Percentiles rank a stretch among this genome's conserved stretches.
Evolutionary conservation across 202 grass and related monocot species (phyloP).

Genomic region (Digitaria exilis): DNA sequence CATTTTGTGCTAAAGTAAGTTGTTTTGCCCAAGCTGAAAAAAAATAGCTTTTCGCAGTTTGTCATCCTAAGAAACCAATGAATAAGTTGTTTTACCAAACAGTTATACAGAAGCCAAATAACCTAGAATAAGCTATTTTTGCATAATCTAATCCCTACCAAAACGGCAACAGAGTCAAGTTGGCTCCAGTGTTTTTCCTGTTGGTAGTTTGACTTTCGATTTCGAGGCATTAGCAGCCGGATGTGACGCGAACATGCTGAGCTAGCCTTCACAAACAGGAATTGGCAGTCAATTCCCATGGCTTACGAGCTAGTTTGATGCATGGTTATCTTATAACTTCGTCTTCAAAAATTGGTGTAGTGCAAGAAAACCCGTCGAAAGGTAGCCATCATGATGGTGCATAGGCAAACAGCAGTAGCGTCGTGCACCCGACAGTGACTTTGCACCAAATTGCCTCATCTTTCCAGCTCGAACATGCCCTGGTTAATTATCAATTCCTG

Average conservation of each 20-base stretch:
- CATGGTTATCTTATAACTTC: neutral
- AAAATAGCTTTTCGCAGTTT: no score
- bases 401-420: neutral
- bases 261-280: neutral
- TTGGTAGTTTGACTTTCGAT: neutral
- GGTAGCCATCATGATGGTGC: neutral
- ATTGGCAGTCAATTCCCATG: neutral
- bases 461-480: neutral
- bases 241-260: neutral
- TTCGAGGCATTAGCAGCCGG: neutral
- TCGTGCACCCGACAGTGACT: constrained; percentile 3
- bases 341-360: neutral
- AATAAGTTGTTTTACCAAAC: no score
- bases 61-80: no score
- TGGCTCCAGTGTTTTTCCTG: neutral
- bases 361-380: neutral
- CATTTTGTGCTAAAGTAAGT: no score
- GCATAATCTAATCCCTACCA: no score
- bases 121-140: no score
- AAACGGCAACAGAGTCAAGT: no score
- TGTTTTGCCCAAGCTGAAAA: no score
- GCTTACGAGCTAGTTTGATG: neutral
- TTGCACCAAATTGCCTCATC: neutral
- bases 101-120: no score
- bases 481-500: neutral